Evolutionary conservation across 768 basidiomycete species (phyloP).

Genomic region (Tylopilus sp.): DNA sequence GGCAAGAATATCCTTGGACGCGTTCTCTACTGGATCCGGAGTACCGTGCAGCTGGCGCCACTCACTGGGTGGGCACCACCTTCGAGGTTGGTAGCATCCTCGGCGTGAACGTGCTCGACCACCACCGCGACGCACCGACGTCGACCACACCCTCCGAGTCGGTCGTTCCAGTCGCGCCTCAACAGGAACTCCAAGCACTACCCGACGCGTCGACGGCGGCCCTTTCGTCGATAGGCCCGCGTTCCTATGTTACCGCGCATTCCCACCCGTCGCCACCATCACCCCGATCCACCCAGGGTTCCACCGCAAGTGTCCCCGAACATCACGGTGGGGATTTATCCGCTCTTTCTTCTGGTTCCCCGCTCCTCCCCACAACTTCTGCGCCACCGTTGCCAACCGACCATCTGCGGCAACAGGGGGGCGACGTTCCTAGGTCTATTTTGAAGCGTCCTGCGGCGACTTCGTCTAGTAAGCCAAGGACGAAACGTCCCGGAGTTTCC

Average conservation of each 20-base stretch:
- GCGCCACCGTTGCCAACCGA: constrained; percentile 8
- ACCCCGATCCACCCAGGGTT: constrained; percentile 4
- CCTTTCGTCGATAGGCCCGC: constrained; percentile 20
- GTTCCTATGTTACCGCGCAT: constrained; percentile 21
- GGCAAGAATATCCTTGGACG: constrained; percentile 70
- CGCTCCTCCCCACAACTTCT: constrained; percentile 16
- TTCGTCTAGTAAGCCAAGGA: constrained; percentile 4
- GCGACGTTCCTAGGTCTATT: constrained; percentile 20
- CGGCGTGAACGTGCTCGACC: constrained; percentile 58
- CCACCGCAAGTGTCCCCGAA: constrained; percentile 13
- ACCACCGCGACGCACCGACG: constrained; percentile 10
- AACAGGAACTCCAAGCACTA: not conserved
- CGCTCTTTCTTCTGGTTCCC: constrained; percentile 24
- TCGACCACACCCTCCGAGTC: not conserved
- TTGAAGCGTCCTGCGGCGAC: constrained; percentile 17
- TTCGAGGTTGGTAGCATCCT: constrained; percentile 79
- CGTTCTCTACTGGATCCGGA: constrained; percentile 35
- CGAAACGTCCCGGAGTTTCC: constrained; percentile 11
- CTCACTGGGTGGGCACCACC: constrained; percentile 65
- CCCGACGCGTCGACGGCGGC: constrained; percentile 18
- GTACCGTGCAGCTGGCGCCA: constrained; percentile 8
- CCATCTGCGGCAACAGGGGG: constrained; percentile 4
- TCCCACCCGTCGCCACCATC: constrained; percentile 17
- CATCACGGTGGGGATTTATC: constrained; percentile 8
- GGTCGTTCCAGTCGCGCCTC: constrained; percentile 1